Evolutionary conservation across 495 filamentous ascomycete species (phyloP).

Genomic region (Aspergillus indologenus): DNA sequence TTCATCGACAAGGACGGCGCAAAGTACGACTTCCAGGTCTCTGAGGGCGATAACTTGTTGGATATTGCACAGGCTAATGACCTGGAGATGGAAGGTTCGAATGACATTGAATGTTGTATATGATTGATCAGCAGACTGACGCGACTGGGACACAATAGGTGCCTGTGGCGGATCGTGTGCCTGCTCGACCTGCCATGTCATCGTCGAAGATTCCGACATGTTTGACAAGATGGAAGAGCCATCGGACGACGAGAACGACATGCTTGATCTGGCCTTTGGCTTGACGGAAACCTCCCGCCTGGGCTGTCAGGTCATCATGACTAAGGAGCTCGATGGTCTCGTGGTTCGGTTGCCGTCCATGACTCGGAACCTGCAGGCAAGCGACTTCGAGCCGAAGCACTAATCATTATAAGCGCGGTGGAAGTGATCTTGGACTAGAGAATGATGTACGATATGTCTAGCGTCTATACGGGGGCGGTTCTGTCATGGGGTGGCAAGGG

Average conservation of each 20-base stretch:
- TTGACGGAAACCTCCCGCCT: constrained; percentile 94
- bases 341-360: constrained; percentile 81
- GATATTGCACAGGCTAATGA: constrained; percentile 95
- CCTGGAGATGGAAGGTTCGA: constrained; percentile 88
- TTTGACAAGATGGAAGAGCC: constrained; percentile 93
- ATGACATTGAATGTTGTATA: not conserved
- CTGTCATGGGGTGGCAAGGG: constrained; percentile 5
- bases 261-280: constrained; percentile 95
- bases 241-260: constrained; percentile 97
- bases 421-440: not conserved
- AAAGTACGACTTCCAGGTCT: constrained; percentile 71
- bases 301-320: constrained; percentile 93
- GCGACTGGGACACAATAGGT: constrained; percentile 38
- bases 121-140: not conserved
- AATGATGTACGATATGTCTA: constrained; percentile 11
- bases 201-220: constrained; percentile 76
- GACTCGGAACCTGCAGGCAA: constrained; percentile 94
- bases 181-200: constrained; percentile 96
- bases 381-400: constrained; percentile 66
- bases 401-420: constrained; percentile 5
- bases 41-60: constrained; percentile 84
- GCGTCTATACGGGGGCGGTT: constrained; percentile 2
- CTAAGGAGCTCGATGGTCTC: constrained; percentile 80
- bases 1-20: constrained; percentile 93
- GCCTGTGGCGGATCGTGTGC: constrained; percentile 95